These are phyloP conservation scores for Dendrothele bispora DNA, from an alignment of 768 basidiomycete species.

Conservation along the genomic window DNA sequence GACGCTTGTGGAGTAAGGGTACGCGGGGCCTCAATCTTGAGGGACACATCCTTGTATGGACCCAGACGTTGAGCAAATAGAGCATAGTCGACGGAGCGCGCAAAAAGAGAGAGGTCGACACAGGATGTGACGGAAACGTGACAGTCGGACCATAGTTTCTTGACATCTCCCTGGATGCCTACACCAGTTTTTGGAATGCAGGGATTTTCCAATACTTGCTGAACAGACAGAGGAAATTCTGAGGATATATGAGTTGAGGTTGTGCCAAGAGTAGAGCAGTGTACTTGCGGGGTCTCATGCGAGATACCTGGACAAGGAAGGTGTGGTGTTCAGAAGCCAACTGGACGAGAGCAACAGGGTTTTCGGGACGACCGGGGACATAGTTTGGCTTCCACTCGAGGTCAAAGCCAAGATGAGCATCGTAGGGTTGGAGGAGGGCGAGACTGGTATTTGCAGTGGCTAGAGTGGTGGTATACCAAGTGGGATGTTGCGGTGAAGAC, in stretches of 20 bases:
- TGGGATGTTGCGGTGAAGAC: too few relatives aligned
- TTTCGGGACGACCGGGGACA: conserved; percentile 51
- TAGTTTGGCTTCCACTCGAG: conserved; percentile 77
- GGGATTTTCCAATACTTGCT: conserved; percentile 50
- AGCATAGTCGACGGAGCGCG: conserved; percentile 66
- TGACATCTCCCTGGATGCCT: conserved; percentile 74
- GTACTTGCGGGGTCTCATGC: conserved; percentile 53
- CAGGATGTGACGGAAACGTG: conserved; percentile 44
- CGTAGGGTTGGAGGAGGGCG: conserved; percentile 26
- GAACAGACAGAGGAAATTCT: conserved; percentile 58
- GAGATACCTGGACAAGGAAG: conserved; percentile 63
- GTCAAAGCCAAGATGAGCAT: conserved; percentile 62
- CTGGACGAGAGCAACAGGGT: conserved; percentile 75
- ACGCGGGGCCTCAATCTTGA: too few relatives aligned
- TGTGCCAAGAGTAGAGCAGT: neutral
- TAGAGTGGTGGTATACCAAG: conserved; percentile 17
- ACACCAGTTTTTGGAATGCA: conserved; percentile 69
- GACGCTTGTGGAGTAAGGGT: too few relatives aligned
- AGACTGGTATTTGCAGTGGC: conserved; percentile 19
- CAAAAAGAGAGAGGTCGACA: conserved; percentile 72
- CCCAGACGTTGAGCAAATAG: conserved; percentile 15
- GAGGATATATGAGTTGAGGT: conserved; percentile 10
- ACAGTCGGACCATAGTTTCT: conserved; percentile 60
- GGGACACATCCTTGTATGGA: neutral
- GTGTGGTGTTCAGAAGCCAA: conserved; percentile 57